These are phyloP conservation scores for Leccinellum albellum DNA, from an alignment of 768 basidiomycete genomes.

Conservation along the genomic window DNA sequence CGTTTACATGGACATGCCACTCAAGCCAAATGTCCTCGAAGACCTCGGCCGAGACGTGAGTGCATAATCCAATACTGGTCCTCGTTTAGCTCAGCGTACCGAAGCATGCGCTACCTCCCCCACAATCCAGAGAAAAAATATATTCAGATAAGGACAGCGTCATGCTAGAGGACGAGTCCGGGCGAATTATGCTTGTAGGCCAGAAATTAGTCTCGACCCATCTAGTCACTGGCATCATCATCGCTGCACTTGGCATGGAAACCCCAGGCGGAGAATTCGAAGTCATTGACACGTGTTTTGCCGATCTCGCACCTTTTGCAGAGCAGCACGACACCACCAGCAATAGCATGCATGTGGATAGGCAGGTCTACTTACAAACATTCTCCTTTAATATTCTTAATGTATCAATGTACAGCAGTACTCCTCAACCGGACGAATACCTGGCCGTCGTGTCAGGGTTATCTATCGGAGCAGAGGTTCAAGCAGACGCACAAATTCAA, in stretches of 20 bases:
- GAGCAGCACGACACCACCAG: slow-evolving; percentile 21
- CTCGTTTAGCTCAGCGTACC: slow-evolving; percentile 5
- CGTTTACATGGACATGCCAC: slow-evolving; percentile 97
- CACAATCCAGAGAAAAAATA: slow-evolving; percentile 71
- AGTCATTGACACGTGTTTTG: slow-evolving; percentile 82
- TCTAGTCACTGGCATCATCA: slow-evolving; percentile 88
- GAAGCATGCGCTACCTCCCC: slow-evolving; percentile 87
- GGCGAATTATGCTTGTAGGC: slow-evolving; percentile 86
- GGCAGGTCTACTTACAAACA: slow-evolving; percentile 30
- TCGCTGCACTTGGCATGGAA: slow-evolving; percentile 88
- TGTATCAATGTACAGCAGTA: slow-evolving; percentile 8
- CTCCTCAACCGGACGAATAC: slow-evolving; percentile 56
- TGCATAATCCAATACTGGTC: slow-evolving; percentile 12
- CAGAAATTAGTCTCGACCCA: slow-evolving; percentile 53
- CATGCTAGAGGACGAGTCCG: slow-evolving; percentile 95
- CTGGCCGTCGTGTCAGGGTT: slow-evolving; percentile 85
- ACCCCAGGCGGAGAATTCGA: slow-evolving; percentile 89
- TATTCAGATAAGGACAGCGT: slow-evolving; percentile 73
- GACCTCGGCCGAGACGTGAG: slow-evolving; percentile 91
- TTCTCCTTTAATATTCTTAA: slow-evolving; percentile 7
- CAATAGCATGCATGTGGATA: slow-evolving; percentile 68
- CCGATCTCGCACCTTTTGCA: slow-evolving; percentile 66
- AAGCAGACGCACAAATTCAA: slow-evolving; percentile 71
- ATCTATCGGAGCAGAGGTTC: slow-evolving; percentile 61
- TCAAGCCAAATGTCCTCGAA: slow-evolving; percentile 97